Percentiles rank a stretch among this genome's conserved stretches.
phyloP scores from a whole-genome alignment of 345 rosid genomes.

The Hibiscus syriacus region DNA sequence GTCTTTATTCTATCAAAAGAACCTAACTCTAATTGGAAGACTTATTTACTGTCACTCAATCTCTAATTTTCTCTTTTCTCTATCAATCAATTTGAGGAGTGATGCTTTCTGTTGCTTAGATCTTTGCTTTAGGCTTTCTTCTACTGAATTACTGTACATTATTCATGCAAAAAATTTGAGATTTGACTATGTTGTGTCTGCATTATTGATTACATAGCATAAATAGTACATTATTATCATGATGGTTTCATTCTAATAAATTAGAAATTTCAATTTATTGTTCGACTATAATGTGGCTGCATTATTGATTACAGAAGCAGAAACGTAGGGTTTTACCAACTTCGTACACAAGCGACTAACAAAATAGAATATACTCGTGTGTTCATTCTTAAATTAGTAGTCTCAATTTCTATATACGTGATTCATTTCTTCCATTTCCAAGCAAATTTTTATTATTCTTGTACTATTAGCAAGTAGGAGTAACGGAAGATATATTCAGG shows the following conservation, averaged over 20 bases:
- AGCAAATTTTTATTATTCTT: background rate
- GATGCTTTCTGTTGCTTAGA: too few species aligned
- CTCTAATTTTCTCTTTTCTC: too few species aligned
- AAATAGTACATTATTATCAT: background rate
- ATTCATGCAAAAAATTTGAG: background rate
- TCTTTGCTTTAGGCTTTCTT: background rate
- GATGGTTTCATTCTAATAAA: background rate
- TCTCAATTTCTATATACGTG: background rate
- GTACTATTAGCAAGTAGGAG: too few species aligned
- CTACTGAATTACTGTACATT: background rate
- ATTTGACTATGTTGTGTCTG: background rate
- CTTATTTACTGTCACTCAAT: background rate
- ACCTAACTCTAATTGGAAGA: background rate
- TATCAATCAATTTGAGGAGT: too few species aligned
- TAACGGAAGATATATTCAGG: conserved; percentile 32
- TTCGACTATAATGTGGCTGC: background rate
- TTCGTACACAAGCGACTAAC: background rate
- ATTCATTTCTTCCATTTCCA: background rate
- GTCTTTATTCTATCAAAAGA: background rate
- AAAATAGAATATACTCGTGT: background rate
- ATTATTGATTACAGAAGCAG: background rate
- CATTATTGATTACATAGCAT: too few species aligned
- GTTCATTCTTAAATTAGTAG: background rate
- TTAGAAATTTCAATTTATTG: background rate
- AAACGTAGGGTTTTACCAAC: too few species aligned